Evolutionary conservation across 2,329 filamentous ascomycete species (phyloP), one percentile per base, ranked within the genome.

Genomic region (Aspergillus flavus): DNA sequence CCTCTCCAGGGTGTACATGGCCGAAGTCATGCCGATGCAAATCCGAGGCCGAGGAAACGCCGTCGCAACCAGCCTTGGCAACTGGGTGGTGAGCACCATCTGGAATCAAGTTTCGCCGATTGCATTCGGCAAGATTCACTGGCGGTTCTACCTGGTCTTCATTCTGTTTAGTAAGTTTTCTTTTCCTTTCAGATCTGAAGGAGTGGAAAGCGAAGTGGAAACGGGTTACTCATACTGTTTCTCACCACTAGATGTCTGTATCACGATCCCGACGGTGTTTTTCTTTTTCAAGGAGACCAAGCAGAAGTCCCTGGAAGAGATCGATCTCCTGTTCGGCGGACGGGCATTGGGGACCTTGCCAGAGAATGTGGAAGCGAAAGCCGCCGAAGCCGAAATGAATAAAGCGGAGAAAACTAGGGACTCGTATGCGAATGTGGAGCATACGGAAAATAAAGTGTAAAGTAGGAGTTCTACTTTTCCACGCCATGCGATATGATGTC

Each of bases 21-120:
- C 84, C 19, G 89, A 91, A 73, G 86, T 91, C 64, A 87, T 88
- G 75, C 87, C 89, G 11, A 84, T 90, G 76, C 86, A 87, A 66
- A 90, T 89, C 60, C 86, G 89, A 36, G 84, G 84, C 6, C 80
- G 83, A 26, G 86, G 86, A 2, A 85, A 82, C 54, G 85, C 85
- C 5, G 86, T 87, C 65, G 84, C 85, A 0, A 86, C 85, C 0
- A 84, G 81, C 55, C 79, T 87, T 52, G 85, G 85, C 1, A 87
- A 87, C 67, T 87, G 85, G 85, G 77, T 86, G 4, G 84, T 88
- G 19, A 83, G 83, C 34, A 87, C 86, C 0, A 78, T 89, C 32
- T 88, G 85, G 79, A 82, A 82, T 9, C 86, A 89, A 69, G 82
- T 87, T 4, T 84, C 81, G 2, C 86, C 86, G 0, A 83, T 83